Percentiles rank a stretch among this genome's conserved stretches.
These are phyloP conservation scores for Salinomyces thailandicus DNA, from an alignment of 2,329 filamentous ascomycete genomes.

Conservation along the genomic window DNA sequence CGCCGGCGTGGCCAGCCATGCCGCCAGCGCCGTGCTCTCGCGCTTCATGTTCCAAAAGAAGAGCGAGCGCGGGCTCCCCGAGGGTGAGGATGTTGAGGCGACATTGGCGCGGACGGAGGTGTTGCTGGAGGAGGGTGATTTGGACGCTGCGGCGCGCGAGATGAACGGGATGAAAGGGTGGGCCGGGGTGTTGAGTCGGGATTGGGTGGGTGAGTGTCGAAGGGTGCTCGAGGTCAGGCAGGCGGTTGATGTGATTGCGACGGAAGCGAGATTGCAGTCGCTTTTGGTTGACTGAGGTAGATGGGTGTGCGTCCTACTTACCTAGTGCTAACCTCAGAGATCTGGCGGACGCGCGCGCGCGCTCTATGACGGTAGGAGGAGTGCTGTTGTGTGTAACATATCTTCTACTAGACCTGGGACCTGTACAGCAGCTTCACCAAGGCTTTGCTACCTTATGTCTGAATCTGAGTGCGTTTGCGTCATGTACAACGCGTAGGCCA, in stretches of 20 bases:
- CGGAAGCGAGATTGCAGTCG: conserved; percentile 81
- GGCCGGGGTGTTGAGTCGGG: conserved; percentile 88
- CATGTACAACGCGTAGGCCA: too few relatives aligned
- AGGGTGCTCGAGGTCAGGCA: conserved; percentile 92
- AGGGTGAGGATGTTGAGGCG: conserved; percentile 85
- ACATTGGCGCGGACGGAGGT: conserved; percentile 83
- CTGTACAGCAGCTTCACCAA: too few relatives aligned
- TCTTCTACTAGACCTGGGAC: too few relatives aligned
- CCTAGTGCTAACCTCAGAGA: too few relatives aligned
- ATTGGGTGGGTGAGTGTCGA: conserved; percentile 86
- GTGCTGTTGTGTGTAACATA: too few relatives aligned
- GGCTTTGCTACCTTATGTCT: too few relatives aligned
- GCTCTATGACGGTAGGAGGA: too few relatives aligned
- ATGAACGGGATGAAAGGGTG: conserved; percentile 89
- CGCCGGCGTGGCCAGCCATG: conserved; percentile 87
- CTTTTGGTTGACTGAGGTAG: conserved; percentile 69
- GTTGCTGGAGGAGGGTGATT: conserved; percentile 80
- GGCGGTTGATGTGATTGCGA: conserved; percentile 84
- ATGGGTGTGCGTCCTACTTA: too few relatives aligned
- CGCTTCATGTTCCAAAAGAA: conserved; percentile 94
- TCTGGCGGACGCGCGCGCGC: too few relatives aligned
- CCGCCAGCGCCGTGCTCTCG: conserved; percentile 78
- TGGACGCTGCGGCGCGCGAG: conserved; percentile 84
- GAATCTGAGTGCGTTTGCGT: too few relatives aligned
- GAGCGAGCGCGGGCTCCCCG: conserved; percentile 51